Percentiles rank a stretch among this genome's conserved stretches.
Evolutionary conservation across 345 rosid genomes (phyloP).

Genomic region (Jatropha curcas): DNA sequence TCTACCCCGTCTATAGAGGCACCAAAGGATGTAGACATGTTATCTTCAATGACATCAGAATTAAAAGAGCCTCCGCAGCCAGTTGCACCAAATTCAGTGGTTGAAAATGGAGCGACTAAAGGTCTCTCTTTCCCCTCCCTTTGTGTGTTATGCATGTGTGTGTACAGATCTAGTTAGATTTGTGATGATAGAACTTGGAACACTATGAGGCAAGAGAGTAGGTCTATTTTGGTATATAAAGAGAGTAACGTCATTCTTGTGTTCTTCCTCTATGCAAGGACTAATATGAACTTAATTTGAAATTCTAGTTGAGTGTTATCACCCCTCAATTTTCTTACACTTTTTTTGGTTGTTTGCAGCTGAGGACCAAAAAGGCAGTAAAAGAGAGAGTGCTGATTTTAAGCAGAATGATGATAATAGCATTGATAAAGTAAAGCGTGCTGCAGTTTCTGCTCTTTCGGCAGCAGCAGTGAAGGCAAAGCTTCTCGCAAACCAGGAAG

Average conservation of each 20-base stretch:
- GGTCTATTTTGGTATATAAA: neutral
- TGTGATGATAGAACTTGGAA: constrained; percentile 1
- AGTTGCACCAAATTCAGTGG: constrained; percentile 10
- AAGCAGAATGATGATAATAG: constrained; percentile 46
- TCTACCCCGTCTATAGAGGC: constrained; percentile 27
- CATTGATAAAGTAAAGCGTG: constrained; percentile 66
- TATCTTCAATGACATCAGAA: constrained; percentile 34
- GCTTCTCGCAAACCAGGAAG: constrained; percentile 79
- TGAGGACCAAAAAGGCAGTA: constrained; percentile 36
- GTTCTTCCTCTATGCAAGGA: neutral
- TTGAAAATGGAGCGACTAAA: constrained; percentile 34
- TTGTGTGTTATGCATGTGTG: neutral
- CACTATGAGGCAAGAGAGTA: neutral
- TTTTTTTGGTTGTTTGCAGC: constrained; percentile 21
- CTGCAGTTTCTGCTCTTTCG: constrained; percentile 78
- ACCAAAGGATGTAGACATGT: constrained; percentile 45
- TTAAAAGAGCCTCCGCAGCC: constrained; percentile 25
- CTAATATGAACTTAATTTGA: constrained; percentile 2
- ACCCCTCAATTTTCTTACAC: constrained; percentile 7
- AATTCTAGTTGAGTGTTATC: neutral
- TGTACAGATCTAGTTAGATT: neutral
- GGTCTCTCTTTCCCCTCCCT: constrained; percentile 33
- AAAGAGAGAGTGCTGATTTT: constrained; percentile 42
- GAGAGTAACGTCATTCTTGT: neutral
- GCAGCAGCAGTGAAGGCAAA: constrained; percentile 98